Evolutionary conservation across 1,284 basidiomycete genomes (phyloP).

Genomic region (Hortiboletus rubellus): DNA sequence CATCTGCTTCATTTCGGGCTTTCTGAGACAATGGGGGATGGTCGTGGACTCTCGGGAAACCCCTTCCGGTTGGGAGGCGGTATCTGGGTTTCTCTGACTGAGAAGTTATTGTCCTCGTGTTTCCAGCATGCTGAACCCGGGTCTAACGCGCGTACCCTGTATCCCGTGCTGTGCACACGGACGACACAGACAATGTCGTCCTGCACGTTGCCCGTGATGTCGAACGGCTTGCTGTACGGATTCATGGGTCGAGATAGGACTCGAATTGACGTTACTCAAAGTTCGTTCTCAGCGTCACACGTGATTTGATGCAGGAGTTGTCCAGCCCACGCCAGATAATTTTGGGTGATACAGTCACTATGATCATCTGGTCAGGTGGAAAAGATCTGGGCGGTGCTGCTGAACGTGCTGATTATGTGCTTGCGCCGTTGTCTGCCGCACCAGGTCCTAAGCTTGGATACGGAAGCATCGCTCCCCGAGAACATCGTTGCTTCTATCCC

Average conservation of each 20-base stretch:
- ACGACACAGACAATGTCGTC: background rate
- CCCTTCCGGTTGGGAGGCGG: conserved; percentile 10
- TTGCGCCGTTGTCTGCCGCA: background rate
- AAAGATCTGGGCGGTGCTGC: background rate
- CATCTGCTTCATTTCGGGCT: conserved; percentile 31
- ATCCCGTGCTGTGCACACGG: conserved; percentile 15
- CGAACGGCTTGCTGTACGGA: conserved; percentile 8
- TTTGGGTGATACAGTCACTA: background rate
- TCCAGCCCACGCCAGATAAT: background rate
- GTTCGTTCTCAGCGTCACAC: background rate
- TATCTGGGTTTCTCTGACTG: conserved; percentile 20
- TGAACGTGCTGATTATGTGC: conserved; percentile 6
- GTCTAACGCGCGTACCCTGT: background rate
- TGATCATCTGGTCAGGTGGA: background rate
- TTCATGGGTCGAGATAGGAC: background rate
- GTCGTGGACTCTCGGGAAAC: conserved; percentile 13
- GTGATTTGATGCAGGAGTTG: background rate
- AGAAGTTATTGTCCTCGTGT: conserved; percentile 28
- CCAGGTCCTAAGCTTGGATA: background rate
- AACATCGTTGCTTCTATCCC: background rate
- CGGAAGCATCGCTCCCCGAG: conserved; percentile 3
- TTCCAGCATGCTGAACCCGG: conserved; percentile 13
- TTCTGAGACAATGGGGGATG: conserved; percentile 23
- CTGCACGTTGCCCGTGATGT: conserved; percentile 18
- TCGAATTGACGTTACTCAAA: background rate